A percentile compares a stretch with the other conserved stretches of the same genome.
These are phyloP conservation scores for Zea luxurians DNA, from an alignment of 176 grass and related monocot species.

Conservation along the genomic window DNA sequence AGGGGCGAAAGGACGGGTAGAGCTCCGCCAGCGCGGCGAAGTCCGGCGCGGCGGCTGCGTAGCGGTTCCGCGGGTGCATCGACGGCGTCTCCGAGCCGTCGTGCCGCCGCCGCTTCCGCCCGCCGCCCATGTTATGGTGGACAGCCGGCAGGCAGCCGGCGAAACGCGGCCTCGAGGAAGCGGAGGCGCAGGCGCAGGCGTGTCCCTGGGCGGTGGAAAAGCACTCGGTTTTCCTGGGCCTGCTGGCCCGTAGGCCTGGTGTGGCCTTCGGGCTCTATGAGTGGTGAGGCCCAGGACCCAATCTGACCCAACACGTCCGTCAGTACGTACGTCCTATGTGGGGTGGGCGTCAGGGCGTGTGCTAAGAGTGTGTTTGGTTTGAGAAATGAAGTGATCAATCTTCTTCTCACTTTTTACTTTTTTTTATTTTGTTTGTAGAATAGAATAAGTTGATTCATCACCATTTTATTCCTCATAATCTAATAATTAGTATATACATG, in stretches of 20 bases:
- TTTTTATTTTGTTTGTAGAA: no score
- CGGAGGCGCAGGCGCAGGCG: background rate
- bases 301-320: background rate
- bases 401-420: no score
- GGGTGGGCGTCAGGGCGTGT: no score
- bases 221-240: background rate
- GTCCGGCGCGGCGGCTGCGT: conserved; percentile 70
- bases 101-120: conserved; percentile 40
- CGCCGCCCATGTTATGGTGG: conserved; percentile 35
- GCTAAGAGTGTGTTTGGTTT: no score
- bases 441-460: no score
- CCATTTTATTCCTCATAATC: no score
- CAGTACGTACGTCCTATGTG: no score
- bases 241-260: background rate
- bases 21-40: conserved; percentile 72
- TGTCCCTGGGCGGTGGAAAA: background rate
- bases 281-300: background rate
- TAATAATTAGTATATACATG: no score
- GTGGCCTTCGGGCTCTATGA: background rate
- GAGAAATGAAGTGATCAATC: no score
- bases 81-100: conserved; percentile 40
- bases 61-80: conserved; percentile 81
- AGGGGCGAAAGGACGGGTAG: conserved; percentile 77
- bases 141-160: background rate
- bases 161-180: background rate